phyloP scores from a whole-genome alignment of 2,329 filamentous ascomycete genomes.

The Chlorencoelia australis region DNA sequence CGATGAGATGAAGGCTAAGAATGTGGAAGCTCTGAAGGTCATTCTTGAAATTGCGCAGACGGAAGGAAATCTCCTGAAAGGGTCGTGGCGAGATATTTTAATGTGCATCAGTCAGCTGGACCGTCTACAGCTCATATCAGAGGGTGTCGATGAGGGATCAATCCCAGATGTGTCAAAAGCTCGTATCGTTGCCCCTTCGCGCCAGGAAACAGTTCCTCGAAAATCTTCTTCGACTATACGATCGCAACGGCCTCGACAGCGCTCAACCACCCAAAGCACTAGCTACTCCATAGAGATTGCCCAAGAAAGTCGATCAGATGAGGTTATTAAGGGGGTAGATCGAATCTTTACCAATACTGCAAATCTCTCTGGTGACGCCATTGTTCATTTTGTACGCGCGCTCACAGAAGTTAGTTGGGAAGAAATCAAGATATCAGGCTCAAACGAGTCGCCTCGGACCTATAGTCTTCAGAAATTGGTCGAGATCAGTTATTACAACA shows the following conservation, averaged over 20 bases:
- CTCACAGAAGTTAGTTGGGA: constrained; percentile 97
- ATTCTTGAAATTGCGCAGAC: constrained; percentile 85
- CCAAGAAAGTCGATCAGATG: constrained; percentile 82
- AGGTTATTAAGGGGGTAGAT: constrained; percentile 87
- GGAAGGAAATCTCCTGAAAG: constrained; percentile 79
- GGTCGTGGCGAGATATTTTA: constrained; percentile 91
- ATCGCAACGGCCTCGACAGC: constrained; percentile 36
- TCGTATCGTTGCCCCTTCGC: constrained; percentile 50
- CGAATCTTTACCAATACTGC: constrained; percentile 95
- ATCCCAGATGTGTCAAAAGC: constrained; percentile 88
- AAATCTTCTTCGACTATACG: constrained; percentile 53
- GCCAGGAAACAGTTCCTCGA: constrained; percentile 43
- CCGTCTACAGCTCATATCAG: constrained; percentile 85
- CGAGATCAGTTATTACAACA: constrained; percentile 99
- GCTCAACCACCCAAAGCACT: constrained; percentile 37
- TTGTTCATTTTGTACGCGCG: constrained; percentile 87
- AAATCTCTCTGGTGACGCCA: constrained; percentile 84
- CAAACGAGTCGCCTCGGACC: constrained; percentile 88
- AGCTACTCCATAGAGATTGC: constrained; percentile 68
- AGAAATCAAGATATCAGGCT: constrained; percentile 93
- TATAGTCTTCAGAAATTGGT: constrained; percentile 98
- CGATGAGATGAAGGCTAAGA: constrained; percentile 90
- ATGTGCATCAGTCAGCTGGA: constrained; percentile 95
- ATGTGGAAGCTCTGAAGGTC: constrained; percentile 87
- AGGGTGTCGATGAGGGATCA: constrained; percentile 84